These are phyloP conservation scores for Castanopsis chinensis DNA, from an alignment of 306 rosid genomes.

Conservation along the genomic window DNA sequence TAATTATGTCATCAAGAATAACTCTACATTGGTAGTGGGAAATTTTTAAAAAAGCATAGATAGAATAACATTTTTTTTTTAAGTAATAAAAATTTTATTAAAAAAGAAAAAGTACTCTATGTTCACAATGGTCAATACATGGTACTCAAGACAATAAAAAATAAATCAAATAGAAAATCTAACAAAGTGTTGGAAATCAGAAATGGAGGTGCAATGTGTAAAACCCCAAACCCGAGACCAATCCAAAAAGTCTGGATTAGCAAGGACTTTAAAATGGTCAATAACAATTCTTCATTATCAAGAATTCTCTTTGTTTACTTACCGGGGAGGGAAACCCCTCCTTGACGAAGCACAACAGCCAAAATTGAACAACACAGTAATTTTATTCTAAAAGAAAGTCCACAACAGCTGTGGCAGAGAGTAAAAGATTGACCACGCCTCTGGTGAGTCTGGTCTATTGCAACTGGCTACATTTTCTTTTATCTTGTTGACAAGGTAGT, in stretches of 20 bases:
- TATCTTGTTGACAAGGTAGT: not conserved
- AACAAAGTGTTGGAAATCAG: too few relatives aligned
- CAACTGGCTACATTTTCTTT: not conserved
- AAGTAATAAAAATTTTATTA: too few relatives aligned
- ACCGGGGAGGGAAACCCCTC: too few relatives aligned
- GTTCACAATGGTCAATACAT: too few relatives aligned
- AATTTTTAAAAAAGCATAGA: not conserved
- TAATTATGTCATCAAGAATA: not conserved
- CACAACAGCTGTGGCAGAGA: not conserved
- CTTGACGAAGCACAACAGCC: too few relatives aligned
- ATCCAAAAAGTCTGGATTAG: too few relatives aligned
- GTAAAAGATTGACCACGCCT: not conserved
- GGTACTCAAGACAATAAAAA: too few relatives aligned
- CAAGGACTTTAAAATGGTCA: too few relatives aligned
- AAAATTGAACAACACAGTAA: not conserved
- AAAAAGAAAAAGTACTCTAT: too few relatives aligned
- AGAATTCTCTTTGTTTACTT: not conserved
- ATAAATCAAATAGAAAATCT: too few relatives aligned
- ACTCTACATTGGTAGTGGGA: not conserved
- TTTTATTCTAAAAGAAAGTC: not conserved
- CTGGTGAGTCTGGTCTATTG: not conserved
- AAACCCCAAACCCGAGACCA: too few relatives aligned
- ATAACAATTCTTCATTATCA: not conserved
- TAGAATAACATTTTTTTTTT: not conserved
- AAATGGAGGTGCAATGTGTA: too few relatives aligned